phyloP scores from a whole-genome alignment of 257 asterid species.

The Lantana camara region DNA sequence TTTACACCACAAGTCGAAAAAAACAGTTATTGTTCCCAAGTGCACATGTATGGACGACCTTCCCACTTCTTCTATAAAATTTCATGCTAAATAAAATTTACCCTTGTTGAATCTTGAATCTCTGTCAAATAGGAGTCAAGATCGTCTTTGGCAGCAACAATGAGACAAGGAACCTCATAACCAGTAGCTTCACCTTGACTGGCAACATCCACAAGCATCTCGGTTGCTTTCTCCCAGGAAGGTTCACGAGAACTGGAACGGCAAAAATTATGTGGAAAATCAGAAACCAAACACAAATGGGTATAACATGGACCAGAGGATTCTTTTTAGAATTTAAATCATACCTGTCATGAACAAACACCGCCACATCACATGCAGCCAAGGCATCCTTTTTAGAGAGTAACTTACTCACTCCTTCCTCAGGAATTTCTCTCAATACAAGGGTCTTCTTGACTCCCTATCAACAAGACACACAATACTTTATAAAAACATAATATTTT shows the following conservation, averaged over 20 bases:
- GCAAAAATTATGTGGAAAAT: conserved; percentile 17
- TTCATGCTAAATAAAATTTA: conserved; percentile 32
- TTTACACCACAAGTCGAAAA: conserved; percentile 10
- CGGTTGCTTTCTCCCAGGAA: conserved; percentile 86
- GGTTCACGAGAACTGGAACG: conserved; percentile 63
- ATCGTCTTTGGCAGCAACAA: conserved; percentile 94
- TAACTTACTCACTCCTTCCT: conserved; percentile 68
- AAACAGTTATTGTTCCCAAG: background rate
- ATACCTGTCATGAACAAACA: conserved; percentile 97
- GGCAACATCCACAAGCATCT: conserved; percentile 91
- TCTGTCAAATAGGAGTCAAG: conserved; percentile 81
- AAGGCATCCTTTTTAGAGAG: conserved; percentile 75
- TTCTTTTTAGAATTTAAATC: too few species aligned
- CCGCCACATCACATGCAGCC: conserved; percentile 87
- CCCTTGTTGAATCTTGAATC: conserved; percentile 96
- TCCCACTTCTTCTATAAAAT: background rate
- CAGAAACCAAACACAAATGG: background rate
- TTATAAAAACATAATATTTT: conserved; percentile 11
- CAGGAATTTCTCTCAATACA: conserved; percentile 83
- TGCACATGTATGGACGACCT: background rate
- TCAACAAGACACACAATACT: conserved; percentile 18
- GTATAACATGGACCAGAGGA: too few species aligned
- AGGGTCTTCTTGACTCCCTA: conserved; percentile 85
- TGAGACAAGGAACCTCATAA: conserved; percentile 91
- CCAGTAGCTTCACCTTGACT: conserved; percentile 91